Evolutionary conservation across 116 monocot species (phyloP).

Genomic region (Iris pallida): DNA sequence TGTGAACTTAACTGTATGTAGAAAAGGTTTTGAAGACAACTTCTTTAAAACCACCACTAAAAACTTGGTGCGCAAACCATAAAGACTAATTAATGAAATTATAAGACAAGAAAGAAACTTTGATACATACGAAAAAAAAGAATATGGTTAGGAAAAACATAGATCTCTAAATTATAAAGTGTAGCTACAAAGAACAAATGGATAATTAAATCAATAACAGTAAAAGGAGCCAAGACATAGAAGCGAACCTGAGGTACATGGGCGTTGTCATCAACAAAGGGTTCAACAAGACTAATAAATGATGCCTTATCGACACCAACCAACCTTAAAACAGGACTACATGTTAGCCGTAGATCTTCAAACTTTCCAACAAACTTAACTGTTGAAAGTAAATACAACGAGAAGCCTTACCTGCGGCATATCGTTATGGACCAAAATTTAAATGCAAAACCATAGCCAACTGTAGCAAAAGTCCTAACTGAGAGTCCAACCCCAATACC

Average conservation of each 20-base stretch:
- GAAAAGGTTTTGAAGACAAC: no score
- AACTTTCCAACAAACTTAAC: not conserved
- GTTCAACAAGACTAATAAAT: conserved; percentile 97
- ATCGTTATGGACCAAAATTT: conserved; percentile 96
- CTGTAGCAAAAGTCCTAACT: conserved; percentile 91
- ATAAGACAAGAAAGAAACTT: not conserved
- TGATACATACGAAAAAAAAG: no score
- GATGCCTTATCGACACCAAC: conserved; percentile 99
- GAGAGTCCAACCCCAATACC: conserved; percentile 83
- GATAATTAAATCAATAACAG: not conserved
- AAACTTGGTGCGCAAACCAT: not conserved
- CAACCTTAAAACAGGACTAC: conserved; percentile 48
- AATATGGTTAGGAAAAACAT: no score
- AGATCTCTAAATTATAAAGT: no score
- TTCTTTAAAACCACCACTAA: no score
- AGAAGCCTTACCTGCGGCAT: conserved; percentile 76
- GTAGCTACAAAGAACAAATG: no score
- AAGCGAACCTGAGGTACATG: conserved; percentile 70
- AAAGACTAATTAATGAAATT: not conserved
- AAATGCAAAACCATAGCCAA: conserved; percentile 91
- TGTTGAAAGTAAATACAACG: not conserved
- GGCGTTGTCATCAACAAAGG: conserved; percentile 99
- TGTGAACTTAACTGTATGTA: no score
- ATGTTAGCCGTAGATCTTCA: not conserved
- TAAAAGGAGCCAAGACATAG: not conserved